Base-by-base conservation (phyloP, 345 rosid species). In the Salix viminalis region DNA sequence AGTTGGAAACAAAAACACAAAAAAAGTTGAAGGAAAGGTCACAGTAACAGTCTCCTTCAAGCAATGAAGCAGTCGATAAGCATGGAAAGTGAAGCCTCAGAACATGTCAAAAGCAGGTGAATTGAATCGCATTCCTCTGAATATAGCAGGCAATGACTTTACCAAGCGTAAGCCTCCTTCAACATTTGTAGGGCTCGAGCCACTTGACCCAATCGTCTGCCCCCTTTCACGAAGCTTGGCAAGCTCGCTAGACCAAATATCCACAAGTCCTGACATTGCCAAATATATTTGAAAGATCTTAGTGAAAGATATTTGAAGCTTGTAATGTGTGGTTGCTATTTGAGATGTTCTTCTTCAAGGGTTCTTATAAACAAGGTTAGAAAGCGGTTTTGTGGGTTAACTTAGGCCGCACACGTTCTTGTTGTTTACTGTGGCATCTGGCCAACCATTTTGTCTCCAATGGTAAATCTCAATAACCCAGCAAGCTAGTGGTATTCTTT, bases 261-360 rank as follows among this genome's bases (percentile, higher is more conserved):
- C 93, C 65, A 82, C 80, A 12, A 84, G 66, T 4, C 73, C 92
- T 52, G 90, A 87, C 90, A 89, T 89, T 2, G 23, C 44, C 46
- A 69, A 13, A n/a, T 71, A 56, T 46, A 52, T 46, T 54, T 12
- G 26, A 48, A 19, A 4, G 52, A 60, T 19, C 18, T 42, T 44
- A 19, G 2, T 18, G 23, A 18, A 24, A 60, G 6, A 46, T 46
- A 46, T 14, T 46, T 14, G 52, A 46, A 46, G 52, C 52, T 46
- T 46, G 19, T 14, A 46, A 14, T 46, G 19, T 46, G 52, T 46
- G 52, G 52, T 14, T 46, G 52, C 52, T 46, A 46, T 46, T 46
- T 46, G 50, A 46, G 50, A 46, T 9, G 50, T 46, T 46, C 50
- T 46, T 0, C 50, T n/a, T n/a, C n/a, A 46, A 2, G 50, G 50